Evolutionary conservation across 345 rosid species (phyloP), one percentile per base, ranked within the genome.

Genomic region (Heritiera fomes): DNA sequence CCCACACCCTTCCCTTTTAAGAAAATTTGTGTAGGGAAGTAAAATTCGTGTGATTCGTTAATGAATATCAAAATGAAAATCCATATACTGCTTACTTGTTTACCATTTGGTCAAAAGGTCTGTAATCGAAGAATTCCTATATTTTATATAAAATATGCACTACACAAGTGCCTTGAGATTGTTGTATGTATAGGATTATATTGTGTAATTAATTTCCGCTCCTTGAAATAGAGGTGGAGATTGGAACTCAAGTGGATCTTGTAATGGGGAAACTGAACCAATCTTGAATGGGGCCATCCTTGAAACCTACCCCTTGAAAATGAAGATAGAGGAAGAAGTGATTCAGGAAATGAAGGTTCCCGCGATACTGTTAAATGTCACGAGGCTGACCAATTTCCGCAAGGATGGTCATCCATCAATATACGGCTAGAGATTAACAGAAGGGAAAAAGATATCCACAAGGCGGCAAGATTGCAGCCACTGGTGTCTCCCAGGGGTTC

Each of bases 401-500:
- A 95, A 93, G 81, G 99, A 93, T 59, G 97, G 99, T 12, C 99
- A 93, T 79, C 98, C 98, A 1, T 92, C 98, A 6, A 71, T 91
- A 69, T 95, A 83, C 52, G 93, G 99, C 50, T 92, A 90, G 89
- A 87, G 77, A 63, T 52, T 68, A 32, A 80, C 73, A 0, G 81
- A 76, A 6, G 90, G 90, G 49, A 83, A 75, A 76, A 85, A 77
- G 82, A 82, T 84, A 46, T 83, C 91, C 2, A 68, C 68, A 3
- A 86, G 87, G 75, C 85, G 86, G 68, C 97, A 95, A 76, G 98
- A 95, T 80, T 95, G 99, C 84, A 95, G 99, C 84, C 99, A 95
- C 76, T 95, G 99, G 99, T 95, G 98, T 84, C 89, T 95, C 80
- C 99, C 97, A 0, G 98, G 99, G 38, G 91, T 95, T 52, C 99